Evolutionary conservation across 805 yeast genomes (phyloP).

Genomic region (Zygosaccharomyces bailii): DNA sequence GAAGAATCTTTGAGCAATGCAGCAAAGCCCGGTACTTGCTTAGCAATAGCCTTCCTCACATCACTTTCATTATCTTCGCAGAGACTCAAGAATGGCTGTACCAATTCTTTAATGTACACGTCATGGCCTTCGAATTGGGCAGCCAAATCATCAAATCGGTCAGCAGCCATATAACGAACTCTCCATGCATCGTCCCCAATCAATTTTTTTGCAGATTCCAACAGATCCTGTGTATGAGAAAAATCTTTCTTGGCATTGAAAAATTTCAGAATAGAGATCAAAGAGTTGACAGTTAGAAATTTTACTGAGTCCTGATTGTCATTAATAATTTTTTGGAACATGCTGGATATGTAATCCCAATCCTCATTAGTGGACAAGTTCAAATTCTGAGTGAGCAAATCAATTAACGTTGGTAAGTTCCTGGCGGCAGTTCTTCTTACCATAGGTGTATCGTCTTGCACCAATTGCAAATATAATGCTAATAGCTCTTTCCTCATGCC

Average conservation of each 20-base stretch:
- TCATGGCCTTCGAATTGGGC: constrained; percentile 55
- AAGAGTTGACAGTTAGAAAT: constrained; percentile 80
- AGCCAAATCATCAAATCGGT: constrained; percentile 75
- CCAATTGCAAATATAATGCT: constrained; percentile 62
- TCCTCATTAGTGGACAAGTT: constrained; percentile 51
- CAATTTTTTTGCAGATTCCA: constrained; percentile 63
- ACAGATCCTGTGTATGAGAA: constrained; percentile 59
- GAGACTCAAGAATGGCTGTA: constrained; percentile 62
- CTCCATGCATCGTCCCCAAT: constrained; percentile 94
- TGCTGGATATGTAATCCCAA: constrained; percentile 73
- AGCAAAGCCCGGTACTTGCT: constrained; percentile 79
- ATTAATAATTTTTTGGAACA: constrained; percentile 72
- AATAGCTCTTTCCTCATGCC: constrained; percentile 58
- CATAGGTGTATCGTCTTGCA: constrained; percentile 94
- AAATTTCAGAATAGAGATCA: constrained; percentile 74
- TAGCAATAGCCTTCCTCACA: constrained; percentile 91
- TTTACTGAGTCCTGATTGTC: constrained; percentile 96
- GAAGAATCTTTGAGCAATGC: constrained; percentile 46
- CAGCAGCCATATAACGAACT: constrained; percentile 98
- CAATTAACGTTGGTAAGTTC: constrained; percentile 71
- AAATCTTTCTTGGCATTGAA: constrained; percentile 56
- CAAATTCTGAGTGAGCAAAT: constrained; percentile 50
- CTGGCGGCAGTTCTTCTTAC: constrained; percentile 93
- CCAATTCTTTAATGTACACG: constrained; percentile 48
- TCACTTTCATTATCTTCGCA: constrained; percentile 95